Conservation (phyloP, 495 filamentous ascomycete species). For the Penicillium steckii region DNA sequence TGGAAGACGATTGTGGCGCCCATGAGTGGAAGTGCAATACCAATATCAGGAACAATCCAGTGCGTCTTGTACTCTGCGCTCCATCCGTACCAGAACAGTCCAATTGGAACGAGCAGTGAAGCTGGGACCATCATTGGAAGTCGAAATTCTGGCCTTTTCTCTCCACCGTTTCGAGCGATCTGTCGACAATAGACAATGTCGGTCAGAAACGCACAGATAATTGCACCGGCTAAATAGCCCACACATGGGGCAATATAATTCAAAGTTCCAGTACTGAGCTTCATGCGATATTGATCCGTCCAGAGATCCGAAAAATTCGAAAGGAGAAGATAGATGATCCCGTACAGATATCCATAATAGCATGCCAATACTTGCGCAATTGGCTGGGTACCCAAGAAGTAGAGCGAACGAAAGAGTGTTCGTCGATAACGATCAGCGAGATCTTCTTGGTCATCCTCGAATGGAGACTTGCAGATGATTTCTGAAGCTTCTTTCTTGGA, state of each 20-base stretch:
- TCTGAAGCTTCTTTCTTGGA: neutral
- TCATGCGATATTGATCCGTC: slow-evolving; percentile 45
- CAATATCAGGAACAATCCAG: slow-evolving; percentile 66
- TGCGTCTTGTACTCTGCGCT: slow-evolving; percentile 51
- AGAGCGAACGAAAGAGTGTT: slow-evolving; percentile 37
- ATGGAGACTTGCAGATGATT: slow-evolving; percentile 1
- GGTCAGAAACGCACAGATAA: slow-evolving; percentile 41
- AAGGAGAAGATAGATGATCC: slow-evolving; percentile 58
- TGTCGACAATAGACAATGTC: slow-evolving; percentile 7
- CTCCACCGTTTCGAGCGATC: slow-evolving; percentile 5
- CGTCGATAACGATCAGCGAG: slow-evolving; percentile 3
- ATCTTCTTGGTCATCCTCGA: slow-evolving; percentile 1
- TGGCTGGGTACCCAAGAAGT: slow-evolving; percentile 46
- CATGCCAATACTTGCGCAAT: slow-evolving; percentile 52
- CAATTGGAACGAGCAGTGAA: slow-evolving; percentile 53
- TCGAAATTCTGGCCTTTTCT: slow-evolving; percentile 54
- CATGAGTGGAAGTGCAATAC: slow-evolving; percentile 51
- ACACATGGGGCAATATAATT: slow-evolving; percentile 61
- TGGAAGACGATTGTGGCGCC: slow-evolving; percentile 60
- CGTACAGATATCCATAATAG: slow-evolving; percentile 58
- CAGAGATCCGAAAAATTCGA: slow-evolving; percentile 56
- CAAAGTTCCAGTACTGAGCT: slow-evolving; percentile 51
- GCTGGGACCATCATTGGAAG: slow-evolving; percentile 58
- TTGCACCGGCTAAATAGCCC: slow-evolving; percentile 57
- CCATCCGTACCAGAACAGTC: slow-evolving; percentile 64